Evolutionary conservation across 345 rosid genomes (phyloP), one percentile per base, ranked within the genome.

Genomic region (Draba incana): DNA sequence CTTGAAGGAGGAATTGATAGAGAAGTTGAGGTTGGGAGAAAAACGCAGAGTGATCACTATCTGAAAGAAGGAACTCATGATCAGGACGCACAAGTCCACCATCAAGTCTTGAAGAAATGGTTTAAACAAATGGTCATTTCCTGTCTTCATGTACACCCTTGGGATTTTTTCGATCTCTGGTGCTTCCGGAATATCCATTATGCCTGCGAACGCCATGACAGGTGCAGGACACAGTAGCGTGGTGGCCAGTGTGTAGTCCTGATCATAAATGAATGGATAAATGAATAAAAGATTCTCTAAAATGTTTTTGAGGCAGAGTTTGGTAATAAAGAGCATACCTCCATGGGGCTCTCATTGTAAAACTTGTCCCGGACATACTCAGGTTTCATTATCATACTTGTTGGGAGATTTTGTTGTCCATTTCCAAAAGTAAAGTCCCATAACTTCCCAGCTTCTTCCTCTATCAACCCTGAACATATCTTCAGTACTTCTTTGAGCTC

Each of bases 1-100:
- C 78, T 42, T 83, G 51, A 45, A 75, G 48, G 8, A 83, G 67
- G 57, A 44, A 37, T 3, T 64, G 48, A 20, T 55, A 39, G 8
- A 83, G 80, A 59, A 56, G 54, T 46, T 66, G 54, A 15, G 82
- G 79, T 51, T 45, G 60, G 8, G 81, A 83, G 70, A 83, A 78
- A 68, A 78, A 76, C 0, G 84, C 79, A 20, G 72, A 66, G 66
- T 74, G 81, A 30, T 78, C 86, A 76, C 81, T 80, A 1, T 76
- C 75, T 27, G 43, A 14, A 46, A 80, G 45, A 8, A 16, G 66
- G 27, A 70, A 69, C 13, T 47, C 48, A 3, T 64, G 73, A 35
- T 70, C 59, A 28, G 84, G 84, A 10, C 66, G 80, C 80, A 81
- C 45, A 60, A 47, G 14, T 2, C 9, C n/a, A 81, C 69, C 80